Conservation (phyloP, 2,329 filamentous ascomycete species). For the Penicillium sp. region DNA sequence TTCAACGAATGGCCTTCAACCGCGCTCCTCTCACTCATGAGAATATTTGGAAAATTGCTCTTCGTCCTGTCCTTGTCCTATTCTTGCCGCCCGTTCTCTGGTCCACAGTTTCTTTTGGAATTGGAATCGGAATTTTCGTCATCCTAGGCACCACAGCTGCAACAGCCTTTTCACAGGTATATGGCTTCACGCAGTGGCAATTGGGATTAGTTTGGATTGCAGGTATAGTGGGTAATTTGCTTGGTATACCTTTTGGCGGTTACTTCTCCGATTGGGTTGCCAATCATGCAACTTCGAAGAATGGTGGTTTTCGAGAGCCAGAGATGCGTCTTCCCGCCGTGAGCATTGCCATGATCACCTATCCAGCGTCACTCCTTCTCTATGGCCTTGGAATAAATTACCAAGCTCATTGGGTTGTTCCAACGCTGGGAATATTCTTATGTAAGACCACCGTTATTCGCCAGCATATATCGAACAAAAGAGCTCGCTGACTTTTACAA, state of each 20-base stretch:
- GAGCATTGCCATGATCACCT: background rate
- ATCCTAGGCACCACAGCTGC: background rate
- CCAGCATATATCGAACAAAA: background rate
- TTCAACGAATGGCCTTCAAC: background rate
- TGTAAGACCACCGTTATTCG: background rate
- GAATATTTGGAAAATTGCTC: background rate
- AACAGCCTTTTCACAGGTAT: background rate
- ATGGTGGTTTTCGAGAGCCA: background rate
- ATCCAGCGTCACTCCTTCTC: background rate
- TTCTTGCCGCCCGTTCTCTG: background rate
- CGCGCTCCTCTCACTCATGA: background rate
- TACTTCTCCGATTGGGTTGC: background rate
- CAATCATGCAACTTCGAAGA: background rate
- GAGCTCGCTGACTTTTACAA: background rate
- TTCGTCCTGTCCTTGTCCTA: background rate
- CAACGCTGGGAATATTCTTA: background rate
- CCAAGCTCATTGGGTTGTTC: background rate
- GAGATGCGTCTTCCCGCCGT: conserved; percentile 3
- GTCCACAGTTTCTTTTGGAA: background rate
- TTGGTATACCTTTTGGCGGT: background rate
- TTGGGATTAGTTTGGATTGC: background rate
- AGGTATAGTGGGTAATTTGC: background rate
- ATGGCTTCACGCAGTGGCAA: background rate
- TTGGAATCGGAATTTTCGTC: background rate
- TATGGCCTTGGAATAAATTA: background rate